These are phyloP conservation scores for Heliophila coronopifolia DNA, from an alignment of 441 rosid species.

Conservation along the genomic window DNA sequence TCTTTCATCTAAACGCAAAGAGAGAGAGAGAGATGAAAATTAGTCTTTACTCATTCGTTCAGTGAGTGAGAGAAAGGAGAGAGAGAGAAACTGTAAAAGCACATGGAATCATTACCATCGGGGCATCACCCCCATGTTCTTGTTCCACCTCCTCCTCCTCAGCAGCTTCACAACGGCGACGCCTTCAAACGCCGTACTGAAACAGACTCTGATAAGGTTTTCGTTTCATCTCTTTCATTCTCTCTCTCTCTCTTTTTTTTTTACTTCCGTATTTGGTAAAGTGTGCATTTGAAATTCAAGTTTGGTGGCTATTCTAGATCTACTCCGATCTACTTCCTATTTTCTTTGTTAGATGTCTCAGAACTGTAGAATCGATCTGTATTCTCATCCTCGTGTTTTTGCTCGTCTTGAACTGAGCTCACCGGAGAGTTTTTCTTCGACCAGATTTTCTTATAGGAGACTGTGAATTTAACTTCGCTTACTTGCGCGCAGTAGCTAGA, in stretches of 20 bases:
- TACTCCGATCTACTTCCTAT: slow-evolving; percentile 29
- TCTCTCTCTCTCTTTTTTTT: neutral
- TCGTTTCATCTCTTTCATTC: neutral
- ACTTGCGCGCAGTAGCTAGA: neutral
- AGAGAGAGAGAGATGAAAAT: slow-evolving; percentile 9
- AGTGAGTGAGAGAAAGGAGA: slow-evolving; percentile 9
- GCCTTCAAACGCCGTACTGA: slow-evolving; percentile 35
- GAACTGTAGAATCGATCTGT: slow-evolving; percentile 23
- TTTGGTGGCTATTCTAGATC: slow-evolving; percentile 27
- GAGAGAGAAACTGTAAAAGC: slow-evolving; percentile 32
- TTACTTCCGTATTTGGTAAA: slow-evolving; percentile 13
- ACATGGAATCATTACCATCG: slow-evolving; percentile 47
- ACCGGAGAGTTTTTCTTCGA: neutral
- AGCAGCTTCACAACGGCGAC: slow-evolving; percentile 34
- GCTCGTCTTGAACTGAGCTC: slow-evolving; percentile 7
- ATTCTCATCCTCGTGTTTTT: slow-evolving; percentile 1
- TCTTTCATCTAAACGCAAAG: neutral
- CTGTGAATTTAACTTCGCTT: slow-evolving; percentile 9
- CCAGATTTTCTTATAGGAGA: neutral
- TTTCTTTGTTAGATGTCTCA: neutral
- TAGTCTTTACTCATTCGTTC: slow-evolving; percentile 17
- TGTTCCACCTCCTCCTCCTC: slow-evolving; percentile 26
- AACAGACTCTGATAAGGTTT: slow-evolving; percentile 51
- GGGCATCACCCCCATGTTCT: slow-evolving; percentile 44
- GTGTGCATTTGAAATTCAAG: neutral